Base-by-base conservation (phyloP, 1,284 basidiomycete genomes). In the Meripilus lineatus region DNA sequence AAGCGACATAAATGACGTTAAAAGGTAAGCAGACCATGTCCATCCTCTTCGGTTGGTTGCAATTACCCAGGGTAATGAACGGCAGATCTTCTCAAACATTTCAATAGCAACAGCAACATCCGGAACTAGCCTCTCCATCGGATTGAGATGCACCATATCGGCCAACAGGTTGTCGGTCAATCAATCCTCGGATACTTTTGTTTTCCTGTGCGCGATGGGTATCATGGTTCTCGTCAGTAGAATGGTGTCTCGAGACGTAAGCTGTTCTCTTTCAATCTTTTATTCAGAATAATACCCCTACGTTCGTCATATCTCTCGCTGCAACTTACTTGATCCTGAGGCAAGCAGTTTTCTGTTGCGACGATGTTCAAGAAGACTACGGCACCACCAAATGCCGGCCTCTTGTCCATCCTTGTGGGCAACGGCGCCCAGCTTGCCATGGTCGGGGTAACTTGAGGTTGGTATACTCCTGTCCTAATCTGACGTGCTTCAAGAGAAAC, bases 321-420 rank as follows among this genome's bases (percentile, higher is more conserved):
- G 98, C 69, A 96, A 98, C 58, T 89, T 91, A 6, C 89, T 95
- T 52, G 94, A 97, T 63, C 69, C 95, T 25, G 89, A 84, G 54
- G 90, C 89, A 60, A 53, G 80, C 57, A 20, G 39, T 37, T 17
- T 13, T 7, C 15, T 17, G 25, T 18, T 18, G 34, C n/a, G 94
- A 98, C 63, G 93, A 96, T 56, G 89, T 97, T 1, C 93, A 96
- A 68, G 93, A 96, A 67, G 95, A 99, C 58, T 97, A 89, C 75
- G 95, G 95, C 87, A 4, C 95, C 95, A 0, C 66, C 70, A 38
- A 77, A 85, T 46, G 80, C 90, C 0, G 81, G 94, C 76, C 57
- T 89, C 10, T 70, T 99, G 4, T 84, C 91, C 2, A 79, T 95
- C 37, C 77, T 93, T 64, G 81, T 90, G 21, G 95, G 95, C 7